phyloP scores from a whole-genome alignment of 805 yeast genomes.

The Ogataea pilisensis region DNA sequence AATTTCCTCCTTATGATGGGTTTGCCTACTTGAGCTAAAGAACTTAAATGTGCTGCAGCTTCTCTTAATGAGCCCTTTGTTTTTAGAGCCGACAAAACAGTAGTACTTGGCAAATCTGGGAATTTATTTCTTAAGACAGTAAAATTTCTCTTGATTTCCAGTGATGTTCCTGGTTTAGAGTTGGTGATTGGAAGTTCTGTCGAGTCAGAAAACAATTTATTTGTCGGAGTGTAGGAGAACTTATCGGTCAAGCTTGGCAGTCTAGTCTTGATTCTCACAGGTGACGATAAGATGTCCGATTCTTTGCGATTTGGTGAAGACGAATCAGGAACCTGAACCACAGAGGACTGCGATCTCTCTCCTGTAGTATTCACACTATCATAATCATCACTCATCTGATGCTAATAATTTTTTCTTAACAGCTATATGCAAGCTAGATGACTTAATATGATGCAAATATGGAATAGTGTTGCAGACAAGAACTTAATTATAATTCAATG shows the following conservation, averaged over 20 bases:
- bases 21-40: constrained; percentile 15
- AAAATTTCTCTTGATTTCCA: constrained; percentile 27
- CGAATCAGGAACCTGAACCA: constrained; percentile 48
- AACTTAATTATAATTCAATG: too few species aligned
- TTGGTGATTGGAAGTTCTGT: too few species aligned
- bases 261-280: constrained; percentile 20
- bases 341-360: constrained; percentile 19
- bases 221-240: constrained; percentile 34
- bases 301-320: constrained; percentile 37
- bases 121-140: constrained; percentile 29
- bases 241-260: constrained; percentile 36
- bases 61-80: constrained; percentile 29
- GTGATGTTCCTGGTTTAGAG: constrained; percentile 13
- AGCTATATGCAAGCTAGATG: background rate
- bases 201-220: background rate
- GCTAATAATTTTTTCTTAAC: too few species aligned
- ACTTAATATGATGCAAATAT: too few species aligned
- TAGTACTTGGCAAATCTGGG: constrained; percentile 28
- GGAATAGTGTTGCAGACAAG: too few species aligned
- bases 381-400: constrained; percentile 16
- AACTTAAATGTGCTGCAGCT: constrained; percentile 25
- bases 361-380: constrained; percentile 12
- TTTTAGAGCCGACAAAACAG: constrained; percentile 30
- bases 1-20: too few species aligned
- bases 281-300: constrained; percentile 20